Conservation (phyloP, 768 basidiomycete genomes). For the Xerocomellus intermedius region DNA sequence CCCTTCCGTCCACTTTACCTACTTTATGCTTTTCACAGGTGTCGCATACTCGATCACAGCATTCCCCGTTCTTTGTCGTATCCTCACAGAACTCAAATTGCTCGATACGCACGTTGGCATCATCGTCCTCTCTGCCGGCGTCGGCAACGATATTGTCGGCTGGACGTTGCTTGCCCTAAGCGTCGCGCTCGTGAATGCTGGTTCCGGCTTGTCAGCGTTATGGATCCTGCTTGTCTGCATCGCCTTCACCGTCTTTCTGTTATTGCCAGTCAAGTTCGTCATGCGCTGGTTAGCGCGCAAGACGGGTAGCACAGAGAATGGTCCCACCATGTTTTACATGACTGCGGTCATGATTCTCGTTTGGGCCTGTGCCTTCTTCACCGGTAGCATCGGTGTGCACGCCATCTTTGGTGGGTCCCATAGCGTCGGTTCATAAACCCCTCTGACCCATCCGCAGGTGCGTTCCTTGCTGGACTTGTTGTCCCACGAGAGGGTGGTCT, state of each 20-base stretch:
- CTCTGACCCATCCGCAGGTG: conserved; percentile 22
- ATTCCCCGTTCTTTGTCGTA: conserved; percentile 82
- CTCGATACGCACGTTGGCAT: conserved; percentile 91
- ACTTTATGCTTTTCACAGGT: conserved; percentile 94
- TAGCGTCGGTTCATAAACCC: too few relatives aligned
- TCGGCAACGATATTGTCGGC: conserved; percentile 83
- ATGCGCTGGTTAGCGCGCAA: conserved; percentile 71
- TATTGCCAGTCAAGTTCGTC: conserved; percentile 60
- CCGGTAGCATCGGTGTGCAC: conserved; percentile 89
- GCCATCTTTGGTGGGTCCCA: conserved; percentile 69
- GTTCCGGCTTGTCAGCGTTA: conserved; percentile 76
- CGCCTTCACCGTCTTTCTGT: conserved; percentile 76
- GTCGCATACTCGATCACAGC: conserved; percentile 90
- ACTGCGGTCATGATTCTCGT: conserved; percentile 75
- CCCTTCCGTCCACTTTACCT: conserved; percentile 63
- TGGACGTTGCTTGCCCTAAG: conserved; percentile 89
- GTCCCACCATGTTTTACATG: conserved; percentile 89
- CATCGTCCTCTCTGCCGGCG: conserved; percentile 89
- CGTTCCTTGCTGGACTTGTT: conserved; percentile 77
- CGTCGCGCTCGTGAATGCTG: conserved; percentile 92
- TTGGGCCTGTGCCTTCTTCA: conserved; percentile 89
- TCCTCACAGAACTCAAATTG: conserved; percentile 87
- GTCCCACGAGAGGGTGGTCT: conserved; percentile 89
- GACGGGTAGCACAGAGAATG: conserved; percentile 79
- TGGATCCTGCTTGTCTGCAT: conserved; percentile 81